Evolutionary conservation across 2,329 filamentous ascomycete genomes (phyloP).

Genomic region (Grosmannia clavigera): DNA sequence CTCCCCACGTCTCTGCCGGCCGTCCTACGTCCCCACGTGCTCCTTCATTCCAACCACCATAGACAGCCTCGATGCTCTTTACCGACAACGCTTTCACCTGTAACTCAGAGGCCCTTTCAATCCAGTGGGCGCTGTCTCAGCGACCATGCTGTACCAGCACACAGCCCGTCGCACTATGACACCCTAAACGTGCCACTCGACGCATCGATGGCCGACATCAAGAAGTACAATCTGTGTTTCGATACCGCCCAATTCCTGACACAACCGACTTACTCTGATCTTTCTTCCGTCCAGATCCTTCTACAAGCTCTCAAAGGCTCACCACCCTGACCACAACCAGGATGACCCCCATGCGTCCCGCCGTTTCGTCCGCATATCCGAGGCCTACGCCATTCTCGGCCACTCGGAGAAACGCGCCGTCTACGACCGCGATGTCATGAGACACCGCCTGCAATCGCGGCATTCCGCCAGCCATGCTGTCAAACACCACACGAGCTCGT

Average conservation of each 20-base stretch:
- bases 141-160: conserved; percentile 14
- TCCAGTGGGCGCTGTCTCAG: conserved; percentile 15
- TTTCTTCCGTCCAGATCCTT: conserved; percentile 44
- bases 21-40: conserved; percentile 6
- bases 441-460: conserved; percentile 21
- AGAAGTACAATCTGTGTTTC: conserved; percentile 44
- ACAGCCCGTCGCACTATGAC: conserved; percentile 63
- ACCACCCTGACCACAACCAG: conserved; percentile 88
- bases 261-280: background rate
- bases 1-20: conserved; percentile 17
- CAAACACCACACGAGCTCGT: conserved; percentile 24
- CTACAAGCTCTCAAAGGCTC: conserved; percentile 78
- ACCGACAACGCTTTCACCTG: background rate
- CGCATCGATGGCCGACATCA: conserved; percentile 67
- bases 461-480: conserved; percentile 17
- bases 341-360: conserved; percentile 57
- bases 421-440: conserved; percentile 65
- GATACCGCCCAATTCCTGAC: background rate
- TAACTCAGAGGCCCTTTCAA: conserved; percentile 14
- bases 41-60: conserved; percentile 2
- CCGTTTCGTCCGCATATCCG: conserved; percentile 72
- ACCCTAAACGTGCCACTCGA: conserved; percentile 58
- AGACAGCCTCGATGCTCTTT: background rate
- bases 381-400: conserved; percentile 70
- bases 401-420: conserved; percentile 58